Conservation (phyloP, 106 monocot species). For the Acanthochlamys bracteata region DNA sequence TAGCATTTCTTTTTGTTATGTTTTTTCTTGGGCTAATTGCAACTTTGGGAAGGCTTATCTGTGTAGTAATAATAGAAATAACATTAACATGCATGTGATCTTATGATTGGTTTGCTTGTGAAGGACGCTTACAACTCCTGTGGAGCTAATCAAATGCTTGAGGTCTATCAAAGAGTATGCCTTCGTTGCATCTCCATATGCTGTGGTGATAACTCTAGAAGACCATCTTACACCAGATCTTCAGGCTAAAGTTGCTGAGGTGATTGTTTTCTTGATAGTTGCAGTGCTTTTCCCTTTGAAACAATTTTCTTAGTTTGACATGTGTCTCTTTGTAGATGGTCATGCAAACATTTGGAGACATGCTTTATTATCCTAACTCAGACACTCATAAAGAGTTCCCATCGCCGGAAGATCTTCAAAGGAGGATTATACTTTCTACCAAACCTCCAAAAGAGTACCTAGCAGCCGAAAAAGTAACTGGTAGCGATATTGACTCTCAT, state of each 20-base stretch:
- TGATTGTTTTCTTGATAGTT: slow-evolving; percentile 10
- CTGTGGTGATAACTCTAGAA: slow-evolving; percentile 60
- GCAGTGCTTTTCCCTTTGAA: not conserved
- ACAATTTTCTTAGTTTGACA: not conserved
- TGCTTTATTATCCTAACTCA: slow-evolving; percentile 29
- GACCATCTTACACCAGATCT: slow-evolving; percentile 75
- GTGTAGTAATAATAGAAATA: not conserved
- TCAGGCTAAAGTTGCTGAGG: slow-evolving; percentile 77
- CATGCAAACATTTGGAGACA: slow-evolving; percentile 30
- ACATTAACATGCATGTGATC: not conserved
- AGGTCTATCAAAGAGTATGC: slow-evolving; percentile 59
- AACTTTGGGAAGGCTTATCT: no score
- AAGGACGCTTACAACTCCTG: slow-evolving; percentile 66
- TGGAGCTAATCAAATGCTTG: slow-evolving; percentile 53
- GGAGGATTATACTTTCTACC: slow-evolving; percentile 25
- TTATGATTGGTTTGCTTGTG: not conserved
- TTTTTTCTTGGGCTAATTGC: no score
- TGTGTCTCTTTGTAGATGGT: slow-evolving; percentile 43
- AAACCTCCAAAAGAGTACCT: slow-evolving; percentile 59
- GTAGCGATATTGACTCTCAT: slow-evolving; percentile 16
- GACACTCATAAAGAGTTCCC: slow-evolving; percentile 22
- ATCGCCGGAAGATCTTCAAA: slow-evolving; percentile 31
- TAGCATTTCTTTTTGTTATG: no score
- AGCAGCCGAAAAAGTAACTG: slow-evolving; percentile 27
- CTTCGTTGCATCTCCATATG: slow-evolving; percentile 49